Percentiles rank a stretch among this genome's conserved stretches.
Conservation (phyloP, 208 protist species). For the Jaenimonas drosophilae region DNA sequence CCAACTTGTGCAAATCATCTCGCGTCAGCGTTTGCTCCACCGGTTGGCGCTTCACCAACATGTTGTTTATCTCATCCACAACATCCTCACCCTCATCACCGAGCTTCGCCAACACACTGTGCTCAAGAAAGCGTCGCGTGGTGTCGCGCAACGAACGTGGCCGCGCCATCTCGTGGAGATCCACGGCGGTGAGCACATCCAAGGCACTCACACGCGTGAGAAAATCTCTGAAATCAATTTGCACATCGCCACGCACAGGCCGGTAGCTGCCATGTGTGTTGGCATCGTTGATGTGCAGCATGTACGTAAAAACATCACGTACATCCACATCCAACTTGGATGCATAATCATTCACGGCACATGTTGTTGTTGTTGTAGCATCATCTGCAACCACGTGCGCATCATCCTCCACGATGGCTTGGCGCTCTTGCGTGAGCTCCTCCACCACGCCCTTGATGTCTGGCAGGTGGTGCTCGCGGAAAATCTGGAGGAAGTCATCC, state of each 20-base stretch:
- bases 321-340: slow-evolving; percentile 57
- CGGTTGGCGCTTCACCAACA: slow-evolving; percentile 21
- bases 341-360: slow-evolving; percentile 35
- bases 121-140: slow-evolving; percentile 25
- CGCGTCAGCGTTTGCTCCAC: slow-evolving; percentile 29
- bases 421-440: neutral
- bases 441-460: neutral
- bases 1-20: slow-evolving; percentile 30
- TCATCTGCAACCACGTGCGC: neutral
- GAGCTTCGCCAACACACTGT: slow-evolving; percentile 53
- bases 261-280: slow-evolving; percentile 41
- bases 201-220: slow-evolving; percentile 39
- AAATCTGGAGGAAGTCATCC: slow-evolving; percentile 1
- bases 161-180: slow-evolving; percentile 40
- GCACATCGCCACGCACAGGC: slow-evolving; percentile 42
- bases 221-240: slow-evolving; percentile 60
- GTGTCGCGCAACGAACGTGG: slow-evolving; percentile 25
- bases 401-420: neutral
- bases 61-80: slow-evolving; percentile 15
- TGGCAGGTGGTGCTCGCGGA: neutral
- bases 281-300: slow-evolving; percentile 34
- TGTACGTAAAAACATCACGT: slow-evolving; percentile 43
- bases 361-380: slow-evolving; percentile 1
- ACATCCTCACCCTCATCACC: slow-evolving; percentile 38
- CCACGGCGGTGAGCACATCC: slow-evolving; percentile 47